phyloP scores from a whole-genome alignment of 257 asterid species.

The Penstemon eatonii region DNA sequence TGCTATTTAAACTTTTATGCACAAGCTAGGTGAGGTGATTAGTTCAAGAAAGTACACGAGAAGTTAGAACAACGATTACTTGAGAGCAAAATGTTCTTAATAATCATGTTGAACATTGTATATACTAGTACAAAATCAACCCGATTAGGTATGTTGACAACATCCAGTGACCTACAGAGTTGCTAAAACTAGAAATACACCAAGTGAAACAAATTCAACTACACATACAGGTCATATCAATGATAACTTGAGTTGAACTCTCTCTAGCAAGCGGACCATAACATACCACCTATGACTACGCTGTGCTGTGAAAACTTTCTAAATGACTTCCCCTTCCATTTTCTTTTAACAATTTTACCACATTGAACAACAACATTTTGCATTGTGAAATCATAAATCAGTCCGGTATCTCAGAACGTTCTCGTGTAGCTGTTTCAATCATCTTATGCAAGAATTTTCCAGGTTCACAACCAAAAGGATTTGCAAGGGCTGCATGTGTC shows the following conservation, averaged over 20 bases:
- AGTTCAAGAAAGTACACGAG: no score
- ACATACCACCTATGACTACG: background rate
- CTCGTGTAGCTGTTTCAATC: conserved; percentile 70
- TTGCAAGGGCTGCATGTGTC: conserved; percentile 80
- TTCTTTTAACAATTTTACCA: background rate
- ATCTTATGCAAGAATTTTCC: conserved; percentile 62
- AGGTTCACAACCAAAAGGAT: conserved; percentile 60
- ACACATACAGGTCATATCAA: conserved; percentile 20
- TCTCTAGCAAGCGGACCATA: conserved; percentile 2
- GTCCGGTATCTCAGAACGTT: conserved; percentile 63
- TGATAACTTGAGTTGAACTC: conserved; percentile 21
- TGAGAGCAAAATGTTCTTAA: no score
- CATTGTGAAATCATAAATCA: conserved; percentile 32
- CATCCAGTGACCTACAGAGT: no score
- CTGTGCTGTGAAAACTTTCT: conserved; percentile 2
- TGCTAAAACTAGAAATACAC: conserved; percentile 14
- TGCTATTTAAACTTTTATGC: no score
- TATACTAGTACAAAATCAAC: no score
- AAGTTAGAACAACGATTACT: no score
- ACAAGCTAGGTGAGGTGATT: no score
- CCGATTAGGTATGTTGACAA: no score
- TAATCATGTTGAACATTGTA: no score
- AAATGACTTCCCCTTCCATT: background rate
- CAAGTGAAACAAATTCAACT: conserved; percentile 8
- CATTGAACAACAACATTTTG: conserved; percentile 11